Percentiles rank a stretch among this genome's conserved stretches.
phyloP scores from a whole-genome alignment of 73 alveolate species.

The Tetrahymena borealis region DNA sequence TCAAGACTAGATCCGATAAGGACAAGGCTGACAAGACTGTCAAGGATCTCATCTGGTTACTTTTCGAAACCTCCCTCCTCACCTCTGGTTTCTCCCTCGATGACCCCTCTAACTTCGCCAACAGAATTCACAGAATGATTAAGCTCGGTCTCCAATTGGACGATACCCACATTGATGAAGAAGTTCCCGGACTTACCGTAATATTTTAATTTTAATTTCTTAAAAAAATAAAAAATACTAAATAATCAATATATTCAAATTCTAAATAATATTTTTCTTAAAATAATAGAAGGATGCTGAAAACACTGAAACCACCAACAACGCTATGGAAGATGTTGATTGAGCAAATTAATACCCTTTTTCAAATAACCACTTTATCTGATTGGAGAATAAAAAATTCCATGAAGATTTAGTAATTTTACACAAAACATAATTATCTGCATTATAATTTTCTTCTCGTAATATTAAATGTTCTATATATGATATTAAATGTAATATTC shows the following conservation, averaged over 20 bases:
- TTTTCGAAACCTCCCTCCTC: constrained; percentile 97
- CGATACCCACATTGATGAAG: constrained; percentile 73
- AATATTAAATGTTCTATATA: not conserved
- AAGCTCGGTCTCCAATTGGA: constrained; percentile 93
- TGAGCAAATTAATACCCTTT: not conserved
- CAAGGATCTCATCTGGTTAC: constrained; percentile 97
- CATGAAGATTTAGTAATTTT: not conserved
- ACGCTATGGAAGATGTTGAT: not conserved
- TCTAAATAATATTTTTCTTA: not conserved
- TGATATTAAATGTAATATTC: not conserved
- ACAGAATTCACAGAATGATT: constrained; percentile 99
- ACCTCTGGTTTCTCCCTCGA: constrained; percentile 98
- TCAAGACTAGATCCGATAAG: constrained; percentile 92
- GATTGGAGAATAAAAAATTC: not conserved
- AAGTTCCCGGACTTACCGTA: constrained; percentile 18
- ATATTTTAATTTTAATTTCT: not conserved
- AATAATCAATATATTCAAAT: not conserved
- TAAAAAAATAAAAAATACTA: not conserved
- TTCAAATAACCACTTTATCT: not conserved
- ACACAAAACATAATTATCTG: not conserved
- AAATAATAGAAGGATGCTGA: not conserved
- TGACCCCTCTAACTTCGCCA: constrained; percentile 95
- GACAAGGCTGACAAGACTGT: constrained; percentile 97
- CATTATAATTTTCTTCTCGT: not conserved
- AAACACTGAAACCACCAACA: not conserved